Percentiles rank a stretch among this genome's conserved stretches.
Conservation (phyloP, 345 rosid species). For the Gossypium bickii region DNA sequence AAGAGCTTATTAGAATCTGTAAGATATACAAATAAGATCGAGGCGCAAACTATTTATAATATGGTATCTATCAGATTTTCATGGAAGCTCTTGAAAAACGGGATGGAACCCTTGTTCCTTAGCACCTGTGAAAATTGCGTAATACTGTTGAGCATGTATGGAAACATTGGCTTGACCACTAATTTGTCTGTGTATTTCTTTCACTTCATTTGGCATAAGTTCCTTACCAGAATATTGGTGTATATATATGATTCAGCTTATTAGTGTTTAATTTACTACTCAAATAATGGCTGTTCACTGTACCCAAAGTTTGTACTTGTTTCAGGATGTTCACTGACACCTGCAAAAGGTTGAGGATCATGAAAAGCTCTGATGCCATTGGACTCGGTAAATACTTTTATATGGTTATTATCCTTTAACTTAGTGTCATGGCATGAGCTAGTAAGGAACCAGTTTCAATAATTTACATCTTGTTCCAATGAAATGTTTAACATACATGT, state of each 20-base stretch:
- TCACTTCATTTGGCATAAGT: no score
- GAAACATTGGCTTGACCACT: not conserved
- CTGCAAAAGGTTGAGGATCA: slow-evolving; percentile 60
- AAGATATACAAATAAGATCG: no score
- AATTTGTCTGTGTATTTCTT: not conserved
- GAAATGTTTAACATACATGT: not conserved
- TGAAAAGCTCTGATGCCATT: slow-evolving; percentile 74
- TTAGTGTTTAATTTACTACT: not conserved
- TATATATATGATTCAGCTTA: not conserved
- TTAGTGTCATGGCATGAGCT: not conserved
- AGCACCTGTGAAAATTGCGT: no score
- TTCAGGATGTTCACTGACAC: slow-evolving; percentile 58
- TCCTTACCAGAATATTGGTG: not conserved
- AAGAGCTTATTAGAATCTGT: no score
- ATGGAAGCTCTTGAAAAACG: not conserved
- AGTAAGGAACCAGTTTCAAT: not conserved
- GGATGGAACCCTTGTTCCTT: no score
- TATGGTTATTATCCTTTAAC: not conserved
- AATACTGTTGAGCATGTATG: not conserved
- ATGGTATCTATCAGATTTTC: no score
- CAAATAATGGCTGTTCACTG: not conserved
- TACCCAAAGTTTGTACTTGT: slow-evolving; percentile 8
- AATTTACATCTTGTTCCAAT: not conserved
- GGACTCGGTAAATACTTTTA: slow-evolving; percentile 46
- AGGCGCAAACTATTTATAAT: no score